phyloP scores from a whole-genome alignment of 106 monocot species.

The Phalaenopsis aphrodite region DNA sequence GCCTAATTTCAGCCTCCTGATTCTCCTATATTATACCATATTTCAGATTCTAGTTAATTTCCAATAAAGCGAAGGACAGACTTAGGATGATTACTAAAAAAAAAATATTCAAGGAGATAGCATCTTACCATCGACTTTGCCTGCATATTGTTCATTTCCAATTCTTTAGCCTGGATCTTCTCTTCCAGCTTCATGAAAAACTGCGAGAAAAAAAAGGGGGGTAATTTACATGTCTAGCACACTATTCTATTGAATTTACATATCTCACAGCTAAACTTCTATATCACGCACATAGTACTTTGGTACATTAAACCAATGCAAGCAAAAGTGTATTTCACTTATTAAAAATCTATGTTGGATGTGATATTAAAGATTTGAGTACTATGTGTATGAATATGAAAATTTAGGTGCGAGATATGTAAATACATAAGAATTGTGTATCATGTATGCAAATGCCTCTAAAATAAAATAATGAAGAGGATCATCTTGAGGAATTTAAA shows the following conservation, averaged over 20 bases:
- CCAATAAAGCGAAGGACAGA: background rate
- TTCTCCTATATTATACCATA: constrained; percentile 46
- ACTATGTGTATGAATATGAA: too few species aligned
- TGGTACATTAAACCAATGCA: background rate
- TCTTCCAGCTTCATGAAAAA: constrained; percentile 92
- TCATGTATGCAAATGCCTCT: too few species aligned
- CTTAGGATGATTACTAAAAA: background rate
- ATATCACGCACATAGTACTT: background rate
- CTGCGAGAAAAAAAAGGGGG: constrained; percentile 16
- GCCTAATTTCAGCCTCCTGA: constrained; percentile 87
- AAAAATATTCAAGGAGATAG: background rate
- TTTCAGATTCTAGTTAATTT: constrained; percentile 4
- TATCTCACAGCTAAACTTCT: too few species aligned
- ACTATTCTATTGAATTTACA: too few species aligned
- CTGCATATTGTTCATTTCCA: constrained; percentile 73
- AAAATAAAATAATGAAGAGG: background rate
- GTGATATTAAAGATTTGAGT: too few species aligned
- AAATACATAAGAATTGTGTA: too few species aligned
- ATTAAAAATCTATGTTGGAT: too few species aligned
- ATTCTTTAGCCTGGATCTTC: constrained; percentile 79
- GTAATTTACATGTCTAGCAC: too few species aligned
- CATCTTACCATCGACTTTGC: constrained; percentile 70
- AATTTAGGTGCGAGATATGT: too few species aligned
- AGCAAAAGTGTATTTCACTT: too few species aligned
- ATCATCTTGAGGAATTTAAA: background rate